phyloP scores from a whole-genome alignment of 345 rosid genomes.

The Citrus cavaleriei region DNA sequence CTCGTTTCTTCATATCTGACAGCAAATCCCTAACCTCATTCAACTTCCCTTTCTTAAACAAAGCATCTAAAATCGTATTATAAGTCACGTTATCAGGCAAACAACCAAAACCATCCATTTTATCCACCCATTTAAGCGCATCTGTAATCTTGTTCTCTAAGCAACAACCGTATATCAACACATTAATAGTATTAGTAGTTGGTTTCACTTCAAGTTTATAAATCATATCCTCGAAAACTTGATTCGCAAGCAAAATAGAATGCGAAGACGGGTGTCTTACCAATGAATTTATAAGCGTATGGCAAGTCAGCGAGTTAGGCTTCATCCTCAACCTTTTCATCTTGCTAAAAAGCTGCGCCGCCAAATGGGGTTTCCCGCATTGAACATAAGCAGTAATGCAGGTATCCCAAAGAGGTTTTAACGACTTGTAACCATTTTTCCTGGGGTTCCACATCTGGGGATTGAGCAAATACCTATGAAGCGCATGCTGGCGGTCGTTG shows the following conservation, averaged over 20 bases:
- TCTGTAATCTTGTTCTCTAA: conserved; percentile 53
- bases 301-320: conserved; percentile 71
- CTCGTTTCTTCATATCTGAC: conserved; percentile 60
- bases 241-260: conserved; percentile 44
- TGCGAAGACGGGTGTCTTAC: conserved; percentile 62
- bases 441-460: conserved; percentile 6
- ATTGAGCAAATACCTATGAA: conserved; percentile 30
- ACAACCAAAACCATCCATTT: conserved; percentile 59
- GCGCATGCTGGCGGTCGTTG: conserved; percentile 40
- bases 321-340: conserved; percentile 52
- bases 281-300: conserved; percentile 57
- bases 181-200: conserved; percentile 50
- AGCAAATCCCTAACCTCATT: conserved; percentile 61
- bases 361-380: conserved; percentile 58
- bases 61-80: conserved; percentile 64
- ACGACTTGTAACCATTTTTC: conserved; percentile 14
- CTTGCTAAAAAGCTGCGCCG: conserved; percentile 57
- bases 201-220: conserved; percentile 43
- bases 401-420: conserved; percentile 56
- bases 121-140: conserved; percentile 39
- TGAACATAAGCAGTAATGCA: conserved; percentile 57
- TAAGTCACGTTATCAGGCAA: conserved; percentile 60
- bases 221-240: conserved; percentile 49
- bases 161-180: conserved; percentile 72
- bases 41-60: conserved; percentile 77